phyloP scores from a whole-genome alignment of 2,329 filamentous ascomycete genomes.

The Colletotrichum higginsianum region DNA sequence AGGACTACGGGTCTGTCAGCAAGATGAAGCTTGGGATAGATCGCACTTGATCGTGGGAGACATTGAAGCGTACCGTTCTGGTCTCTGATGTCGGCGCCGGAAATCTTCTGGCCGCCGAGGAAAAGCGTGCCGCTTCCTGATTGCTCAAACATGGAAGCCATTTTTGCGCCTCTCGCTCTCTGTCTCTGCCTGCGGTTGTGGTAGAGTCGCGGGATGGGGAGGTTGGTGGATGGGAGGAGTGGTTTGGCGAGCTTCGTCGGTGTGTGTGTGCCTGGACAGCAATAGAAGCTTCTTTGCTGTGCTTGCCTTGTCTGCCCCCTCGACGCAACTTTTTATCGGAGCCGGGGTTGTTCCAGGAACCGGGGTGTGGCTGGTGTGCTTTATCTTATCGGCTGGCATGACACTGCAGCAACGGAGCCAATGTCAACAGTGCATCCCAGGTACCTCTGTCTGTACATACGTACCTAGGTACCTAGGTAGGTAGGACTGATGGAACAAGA shows the following conservation, averaged over 20 bases:
- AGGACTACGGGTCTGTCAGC: constrained; percentile 72
- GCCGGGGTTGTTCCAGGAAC: constrained; percentile 43
- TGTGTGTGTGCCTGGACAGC: constrained; percentile 43
- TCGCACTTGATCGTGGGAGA: background rate
- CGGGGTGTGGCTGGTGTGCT: constrained; percentile 39
- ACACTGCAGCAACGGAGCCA: background rate
- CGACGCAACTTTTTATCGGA: constrained; percentile 45
- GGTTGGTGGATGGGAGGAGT: constrained; percentile 28
- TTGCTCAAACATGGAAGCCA: constrained; percentile 98
- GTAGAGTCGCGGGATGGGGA: constrained; percentile 34
- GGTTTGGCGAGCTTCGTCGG: constrained; percentile 35
- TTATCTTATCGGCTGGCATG: constrained; percentile 18
- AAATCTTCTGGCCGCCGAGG: constrained; percentile 97
- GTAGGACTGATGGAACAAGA: background rate
- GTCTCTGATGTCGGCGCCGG: constrained; percentile 94
- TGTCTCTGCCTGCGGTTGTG: constrained; percentile 23
- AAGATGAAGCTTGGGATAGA: constrained; percentile 42
- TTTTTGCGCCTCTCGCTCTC: constrained; percentile 56
- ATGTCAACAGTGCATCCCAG: background rate
- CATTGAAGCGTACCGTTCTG: constrained; percentile 80
- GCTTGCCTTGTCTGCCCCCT: constrained; percentile 38
- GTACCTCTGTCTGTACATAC: too few species aligned
- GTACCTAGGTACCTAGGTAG: too few species aligned
- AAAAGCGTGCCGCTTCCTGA: constrained; percentile 96
- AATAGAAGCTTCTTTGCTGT: constrained; percentile 44